Percentiles rank a stretch among this genome's conserved stretches.
phyloP scores from a whole-genome alignment of 176 grass and related monocot species.

The Hyparrhenia diplandra region DNA sequence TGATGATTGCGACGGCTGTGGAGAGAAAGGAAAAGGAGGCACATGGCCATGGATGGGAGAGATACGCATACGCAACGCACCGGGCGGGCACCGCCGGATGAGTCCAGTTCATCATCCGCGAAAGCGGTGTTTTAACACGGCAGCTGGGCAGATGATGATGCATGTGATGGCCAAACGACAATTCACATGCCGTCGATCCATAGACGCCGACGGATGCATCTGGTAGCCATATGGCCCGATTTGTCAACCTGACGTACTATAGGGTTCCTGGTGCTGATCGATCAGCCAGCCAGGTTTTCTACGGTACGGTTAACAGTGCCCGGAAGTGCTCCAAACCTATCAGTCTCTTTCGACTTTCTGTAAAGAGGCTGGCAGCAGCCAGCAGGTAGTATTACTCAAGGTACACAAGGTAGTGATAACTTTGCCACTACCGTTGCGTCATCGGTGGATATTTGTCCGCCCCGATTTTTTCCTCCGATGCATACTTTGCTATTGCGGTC shows the following conservation, averaged over 20 bases:
- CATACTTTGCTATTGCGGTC: no score
- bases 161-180: conserved; percentile 22
- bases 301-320: neutral
- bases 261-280: neutral
- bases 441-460: no score
- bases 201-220: neutral
- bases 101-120: neutral
- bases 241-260: neutral
- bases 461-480: no score
- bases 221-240: neutral
- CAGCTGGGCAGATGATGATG: neutral
- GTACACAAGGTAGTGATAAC: no score
- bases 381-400: no score
- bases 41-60: conserved; percentile 13
- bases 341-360: no score
- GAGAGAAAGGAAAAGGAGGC: neutral
- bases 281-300: neutral
- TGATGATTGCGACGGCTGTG: conserved; percentile 13
- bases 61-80: neutral
- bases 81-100: neutral
- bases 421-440: no score
- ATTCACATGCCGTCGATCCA: conserved; percentile 16
- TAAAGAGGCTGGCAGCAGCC: no score
- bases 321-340: neutral
- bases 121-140: conserved; percentile 33